Base-by-base conservation (phyloP, 306 rosid species). In the Rosa multiflora region DNA sequence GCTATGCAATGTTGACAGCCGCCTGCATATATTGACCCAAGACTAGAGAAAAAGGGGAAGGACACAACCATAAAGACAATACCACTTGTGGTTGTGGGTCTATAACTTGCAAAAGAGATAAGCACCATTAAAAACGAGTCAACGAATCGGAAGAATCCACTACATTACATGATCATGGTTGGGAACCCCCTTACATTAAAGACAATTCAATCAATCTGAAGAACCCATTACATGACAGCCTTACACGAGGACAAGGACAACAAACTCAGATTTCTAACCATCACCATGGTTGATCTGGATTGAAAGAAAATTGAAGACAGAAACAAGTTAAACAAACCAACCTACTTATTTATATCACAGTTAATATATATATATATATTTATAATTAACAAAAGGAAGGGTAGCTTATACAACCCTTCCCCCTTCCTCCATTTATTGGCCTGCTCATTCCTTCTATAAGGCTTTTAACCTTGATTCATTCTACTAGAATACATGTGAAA, bases 331-430 rank as follows among this genome's bases (percentile, higher is more conserved):
- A 21, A 58, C 32, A 58, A 58, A 58, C 63, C 63, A 8, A n/a
- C 32, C 63, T 56, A 56, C 63, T 58, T 58, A 58, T 58, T 58
- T 58, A 58, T 58, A 58, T 55, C 62, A 55, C 62, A 20, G 62
- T 55, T 20, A 55, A 55, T 55, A 55, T 7, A 18, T 6, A 55
- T 7, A 18, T 6, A 7, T 6, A 53, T 55, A 20, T 56, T 23
- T 20, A n/a, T 56, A n/a, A 56, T 0, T 56, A 56, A 58, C 32
- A 58, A 21, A 58, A n/a, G 63, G 63, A 58, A n/a, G 63, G 29
- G 63, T 10, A n/a, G 63, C 63, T 58, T 3, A 21, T 8, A 2
- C 32, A 21, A 58, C 32, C 63, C 63, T 58, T 21, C 29, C 62
- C 29, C 10, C 29, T 56, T 55, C 4, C 9, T 58, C 32, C 5